Conservation (phyloP, 2,329 filamentous ascomycete species). For the Podosphaera aphanis region DNA sequence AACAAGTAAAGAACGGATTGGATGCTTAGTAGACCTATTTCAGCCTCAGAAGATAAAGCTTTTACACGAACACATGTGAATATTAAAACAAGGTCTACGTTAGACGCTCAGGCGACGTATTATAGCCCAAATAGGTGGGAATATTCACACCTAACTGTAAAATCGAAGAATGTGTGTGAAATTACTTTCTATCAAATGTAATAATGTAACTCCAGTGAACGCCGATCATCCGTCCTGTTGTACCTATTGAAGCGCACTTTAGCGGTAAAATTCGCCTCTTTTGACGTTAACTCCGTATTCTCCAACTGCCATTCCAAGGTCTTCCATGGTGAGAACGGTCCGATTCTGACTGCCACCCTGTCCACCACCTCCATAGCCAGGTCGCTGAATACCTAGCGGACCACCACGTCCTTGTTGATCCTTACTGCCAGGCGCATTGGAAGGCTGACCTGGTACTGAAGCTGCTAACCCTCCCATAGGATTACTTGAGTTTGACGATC, state of each 20-base stretch:
- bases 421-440: conserved; percentile 30
- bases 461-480: conserved; percentile 71
- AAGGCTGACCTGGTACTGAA: conserved; percentile 36
- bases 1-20: conserved; percentile 25
- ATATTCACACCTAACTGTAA: no score
- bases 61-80: no score
- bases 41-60: conserved; percentile 5
- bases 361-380: conserved; percentile 68
- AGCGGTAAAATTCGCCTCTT: conserved; percentile 90
- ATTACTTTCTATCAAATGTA: no score
- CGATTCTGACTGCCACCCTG: conserved; percentile 73
- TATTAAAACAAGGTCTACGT: no score
- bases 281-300: conserved; percentile 98
- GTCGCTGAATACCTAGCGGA: conserved; percentile 33
- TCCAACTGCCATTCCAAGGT: conserved; percentile 88
- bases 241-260: conserved; percentile 4
- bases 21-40: neutral
- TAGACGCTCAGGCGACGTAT: no score
- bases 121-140: no score
- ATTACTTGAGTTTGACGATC: conserved; percentile 83
- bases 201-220: conserved; percentile 3
- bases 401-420: conserved; percentile 29
- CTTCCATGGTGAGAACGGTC: conserved; percentile 95
- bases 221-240: conserved; percentile 2
- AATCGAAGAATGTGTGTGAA: no score